Evolutionary conservation across 192 early-diverging fungal genomes (phyloP), one percentile per base, ranked within the genome.

Genomic region (Podila epigama): DNA sequence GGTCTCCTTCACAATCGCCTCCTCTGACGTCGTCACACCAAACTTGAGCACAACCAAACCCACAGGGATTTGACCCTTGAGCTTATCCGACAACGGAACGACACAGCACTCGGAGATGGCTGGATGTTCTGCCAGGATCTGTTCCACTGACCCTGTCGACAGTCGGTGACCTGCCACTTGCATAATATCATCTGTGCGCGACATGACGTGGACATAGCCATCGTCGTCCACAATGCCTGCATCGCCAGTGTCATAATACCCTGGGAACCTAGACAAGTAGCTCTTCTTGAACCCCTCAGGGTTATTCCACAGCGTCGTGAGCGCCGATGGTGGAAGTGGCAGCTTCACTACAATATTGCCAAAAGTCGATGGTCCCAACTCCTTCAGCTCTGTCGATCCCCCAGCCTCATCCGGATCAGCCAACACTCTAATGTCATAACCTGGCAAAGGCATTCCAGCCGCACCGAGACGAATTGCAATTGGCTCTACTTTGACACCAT

Each of bases 121-220:
- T 0, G 64, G 70, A 75, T 94, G 91, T 13, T 81, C 80, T 15
- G 90, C 82, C 4, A 97, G 79, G 18, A 92, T 87, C 63, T 91
- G 87, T 58, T 97, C 95, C 25, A 93, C 86, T 0, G 87, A 88
- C 32, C 92, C 92, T 2, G 92, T 92, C 8, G 89, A 91, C 5
- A 97, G 80, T 1, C 95, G 89, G 70, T 97, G 95, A 13, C 90
- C 93, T 0, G 95, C 94, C 0, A 93, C 91, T 68, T 97, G 95
- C 71, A 97, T 92, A 39, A 97, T 87, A 58, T 92, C 90, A 65
- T 91, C 90, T 5, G 88, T 89, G 44, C 91, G 85, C 41, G 90
- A 91, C 73, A 90, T 79, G 15, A 92, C 81, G 44, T 89, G 88
- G 28, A 92, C 86, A 64, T 89, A 90, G 4, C 90, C 92, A 53